Evolutionary conservation across 2,329 filamentous ascomycete species (phyloP).

Genomic region (Talaromyces amestolkiae): DNA sequence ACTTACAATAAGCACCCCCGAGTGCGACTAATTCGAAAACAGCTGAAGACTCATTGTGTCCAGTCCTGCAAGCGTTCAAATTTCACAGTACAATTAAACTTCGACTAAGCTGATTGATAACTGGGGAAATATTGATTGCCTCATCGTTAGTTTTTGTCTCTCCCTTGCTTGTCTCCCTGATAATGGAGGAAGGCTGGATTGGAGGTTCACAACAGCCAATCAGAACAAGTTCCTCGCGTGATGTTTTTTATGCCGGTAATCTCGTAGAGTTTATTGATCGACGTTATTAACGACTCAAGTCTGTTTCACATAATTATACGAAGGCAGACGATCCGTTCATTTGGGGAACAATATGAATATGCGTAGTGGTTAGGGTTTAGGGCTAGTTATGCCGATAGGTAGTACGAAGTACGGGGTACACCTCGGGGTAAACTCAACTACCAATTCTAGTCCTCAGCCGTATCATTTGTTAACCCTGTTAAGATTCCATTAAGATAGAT

Average conservation of each 20-base stretch:
- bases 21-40: slow-evolving; percentile 14
- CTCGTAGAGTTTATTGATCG: not conserved
- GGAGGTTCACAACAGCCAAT: not conserved
- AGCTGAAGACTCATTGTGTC: not conserved
- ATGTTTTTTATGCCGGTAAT: not conserved
- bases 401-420: not conserved
- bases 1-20: slow-evolving; percentile 1
- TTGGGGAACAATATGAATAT: not conserved
- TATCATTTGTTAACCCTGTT: not conserved
- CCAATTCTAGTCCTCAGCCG: not conserved
- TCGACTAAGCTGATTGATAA: not conserved
- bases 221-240: not conserved
- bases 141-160: not conserved
- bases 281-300: not conserved
- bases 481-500: not conserved
- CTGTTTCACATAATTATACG: not conserved
- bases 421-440: not conserved
- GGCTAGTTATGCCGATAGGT: not conserved
- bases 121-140: not conserved
- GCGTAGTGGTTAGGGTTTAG: not conserved
- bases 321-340: not conserved
- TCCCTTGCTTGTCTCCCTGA: not conserved
- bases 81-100: not conserved
- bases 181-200: not conserved
- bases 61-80: not conserved